Evolutionary conservation across 371 early-diverging fungal species (phyloP), one percentile per base, ranked within the genome.

Genomic region (Apophysomyces ossiformis): DNA sequence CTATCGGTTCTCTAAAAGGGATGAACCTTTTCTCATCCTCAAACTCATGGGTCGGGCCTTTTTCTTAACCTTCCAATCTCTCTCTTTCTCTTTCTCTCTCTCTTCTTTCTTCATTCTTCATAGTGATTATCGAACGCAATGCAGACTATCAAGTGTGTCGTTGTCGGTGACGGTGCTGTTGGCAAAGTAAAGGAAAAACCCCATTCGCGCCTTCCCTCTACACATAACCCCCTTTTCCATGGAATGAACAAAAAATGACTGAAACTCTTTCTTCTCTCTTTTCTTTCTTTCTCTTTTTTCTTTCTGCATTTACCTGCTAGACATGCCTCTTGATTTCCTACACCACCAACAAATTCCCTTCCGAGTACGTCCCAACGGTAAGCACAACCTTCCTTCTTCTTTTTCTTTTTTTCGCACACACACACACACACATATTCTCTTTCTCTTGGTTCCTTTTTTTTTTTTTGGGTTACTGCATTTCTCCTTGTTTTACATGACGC

Each of bases 111-210:
- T 36, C 15, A 60, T 32, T n/a, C 41, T 60, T 21, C 60, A 18
- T 58, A 37, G 35, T 15, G 35, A 35, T 16, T 37, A 58, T 15
- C 37, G 32, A 35, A 60, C 66, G 37, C 32, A 61, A 92, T 93
- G 92, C 91, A 92, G 76, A 93, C 94, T 56, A 94, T 95, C 68
- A 94, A 94, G 81, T 94, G 95, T 82, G 95, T 94, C 65, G 99
- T 98, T 47, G 97, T 98, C 60, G 99, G 99, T 65, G 99, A 98
- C 83, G 99, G 99, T 90, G 97, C 97, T 63, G 98, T 98, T 74
- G 97, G 97, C 73, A 96, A 98, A 88, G 93, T 90, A 85, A 71
- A 73, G 64, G 35, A 21, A 26, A 26, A 26, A 26, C 32, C 32
- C 32, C 32, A 26, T 26, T 26, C 16, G 21, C 37, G 32, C 18